Base-by-base conservation (phyloP, 2,329 filamentous ascomycete species). In the Ophiostoma pallidulum region DNA sequence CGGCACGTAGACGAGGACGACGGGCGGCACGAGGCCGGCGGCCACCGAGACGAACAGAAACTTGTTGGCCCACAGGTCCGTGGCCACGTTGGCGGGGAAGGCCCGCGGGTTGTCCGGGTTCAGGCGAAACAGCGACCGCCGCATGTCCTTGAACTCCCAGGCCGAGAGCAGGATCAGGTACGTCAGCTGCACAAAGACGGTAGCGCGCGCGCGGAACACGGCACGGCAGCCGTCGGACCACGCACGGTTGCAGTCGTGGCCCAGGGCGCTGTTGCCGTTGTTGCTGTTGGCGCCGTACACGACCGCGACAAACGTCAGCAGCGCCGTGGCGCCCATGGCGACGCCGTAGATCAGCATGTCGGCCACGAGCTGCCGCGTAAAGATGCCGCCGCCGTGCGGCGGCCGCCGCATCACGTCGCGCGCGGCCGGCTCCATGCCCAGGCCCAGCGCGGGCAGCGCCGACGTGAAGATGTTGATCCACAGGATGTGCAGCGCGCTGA, bases 381-480 rank as follows among this genome's bases (percentile, higher is more conserved):
- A 92, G 41, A 91, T 80, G 53, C 85, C 84, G 24, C 73, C 69
- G 64, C 83, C 75, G 54, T 91, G 86, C 0, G 89, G 89, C 8
- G 86, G 86, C 45, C 87, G 82, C 53, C 75, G 69, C 77, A 94
- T 87, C 52, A 94, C 82, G 59, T 91, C 84, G 2, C 77, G 74
- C 0, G 82, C 78, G 0, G 86, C 86, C 38, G 74, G 68, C 64
- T 94, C 88, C 56, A 88, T 83, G 18, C 88, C 87, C 1, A 95
- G 77, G 37, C 88, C 89, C 69, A 95, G 92, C 50, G 90, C 89
- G 1, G 88, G 88, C 63, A 92, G 80, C 1, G 83, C 86, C 35
- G 86, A 91, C 0, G 89, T 95, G 47, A 92, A 77, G 84, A 94
- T 91, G 65, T 94, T 94, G 63, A 95, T 87, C 88, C 87, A 95